Conservation (phyloP, 2,329 filamentous ascomycete genomes). For the Parafenestella ontariensis region DNA sequence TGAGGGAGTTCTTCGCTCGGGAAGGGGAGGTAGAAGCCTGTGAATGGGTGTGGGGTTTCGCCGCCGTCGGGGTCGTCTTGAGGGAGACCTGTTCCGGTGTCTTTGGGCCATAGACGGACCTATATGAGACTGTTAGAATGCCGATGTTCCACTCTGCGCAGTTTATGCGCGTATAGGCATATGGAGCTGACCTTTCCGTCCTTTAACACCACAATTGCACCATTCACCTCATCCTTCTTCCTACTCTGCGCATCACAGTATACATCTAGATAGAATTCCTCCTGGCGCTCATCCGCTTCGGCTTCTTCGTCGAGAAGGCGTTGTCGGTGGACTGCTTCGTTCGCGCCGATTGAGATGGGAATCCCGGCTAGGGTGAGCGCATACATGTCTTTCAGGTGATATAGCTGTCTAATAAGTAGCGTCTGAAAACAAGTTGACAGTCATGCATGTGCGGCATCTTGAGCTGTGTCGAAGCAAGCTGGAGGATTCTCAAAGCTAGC, state of each 20-base stretch:
- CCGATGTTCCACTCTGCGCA: background rate
- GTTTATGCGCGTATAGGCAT: background rate
- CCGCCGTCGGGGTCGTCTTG: constrained; percentile 21
- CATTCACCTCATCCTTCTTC: constrained; percentile 51
- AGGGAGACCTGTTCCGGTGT: constrained; percentile 39
- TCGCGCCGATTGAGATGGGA: constrained; percentile 57
- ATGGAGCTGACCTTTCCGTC: constrained; percentile 52
- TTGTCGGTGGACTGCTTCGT: constrained; percentile 59
- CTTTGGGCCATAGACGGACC: constrained; percentile 48
- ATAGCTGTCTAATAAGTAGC: background rate
- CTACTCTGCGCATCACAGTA: constrained; percentile 50
- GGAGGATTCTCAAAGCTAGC: constrained; percentile 14
- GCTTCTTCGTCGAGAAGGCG: constrained; percentile 57
- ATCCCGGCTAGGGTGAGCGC: constrained; percentile 51
- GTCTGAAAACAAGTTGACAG: background rate
- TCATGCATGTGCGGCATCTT: constrained; percentile 4
- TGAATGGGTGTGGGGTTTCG: constrained; percentile 55
- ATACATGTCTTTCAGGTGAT: constrained; percentile 27
- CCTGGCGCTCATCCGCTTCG: constrained; percentile 55
- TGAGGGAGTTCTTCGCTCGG: constrained; percentile 53
- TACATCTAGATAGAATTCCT: constrained; percentile 60
- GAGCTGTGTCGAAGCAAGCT: constrained; percentile 14
- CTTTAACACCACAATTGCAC: constrained; percentile 53
- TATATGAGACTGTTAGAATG: constrained; percentile 9
- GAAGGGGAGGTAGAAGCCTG: constrained; percentile 58